Conservation (phyloP, 2,329 filamentous ascomycete genomes). For the Elsinoe fawcettii region DNA sequence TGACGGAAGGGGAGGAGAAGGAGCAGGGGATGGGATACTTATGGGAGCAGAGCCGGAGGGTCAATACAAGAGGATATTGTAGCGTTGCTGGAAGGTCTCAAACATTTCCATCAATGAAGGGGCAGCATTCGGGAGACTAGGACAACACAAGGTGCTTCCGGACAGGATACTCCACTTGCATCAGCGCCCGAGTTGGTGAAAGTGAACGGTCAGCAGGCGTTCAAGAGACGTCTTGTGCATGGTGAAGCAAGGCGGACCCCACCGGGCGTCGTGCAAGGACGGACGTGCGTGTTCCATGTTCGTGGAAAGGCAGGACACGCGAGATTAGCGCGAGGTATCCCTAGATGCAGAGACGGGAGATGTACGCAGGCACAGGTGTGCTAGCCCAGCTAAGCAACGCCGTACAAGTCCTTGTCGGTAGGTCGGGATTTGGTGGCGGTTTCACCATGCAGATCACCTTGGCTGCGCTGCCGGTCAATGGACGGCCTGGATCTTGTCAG, state of each 20-base stretch:
- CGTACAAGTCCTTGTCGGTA: not conserved
- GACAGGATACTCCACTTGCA: not conserved
- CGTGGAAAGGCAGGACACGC: not conserved
- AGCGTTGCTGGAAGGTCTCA: not conserved
- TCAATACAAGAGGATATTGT: not conserved
- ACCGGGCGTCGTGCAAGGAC: slow-evolving; percentile 7
- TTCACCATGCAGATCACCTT: not conserved
- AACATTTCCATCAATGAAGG: slow-evolving; percentile 12
- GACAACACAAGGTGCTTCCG: not conserved
- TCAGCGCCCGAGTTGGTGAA: not conserved
- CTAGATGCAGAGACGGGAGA: slow-evolving; percentile 4
- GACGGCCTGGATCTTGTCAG: not conserved
- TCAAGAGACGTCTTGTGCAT: not conserved
- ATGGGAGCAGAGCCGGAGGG: not conserved
- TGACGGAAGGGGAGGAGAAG: not conserved
- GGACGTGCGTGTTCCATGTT: slow-evolving; percentile 13
- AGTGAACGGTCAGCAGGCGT: slow-evolving; percentile 2
- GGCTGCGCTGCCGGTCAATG: not conserved
- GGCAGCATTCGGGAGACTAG: not conserved
- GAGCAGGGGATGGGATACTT: not conserved
- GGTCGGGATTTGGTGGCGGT: slow-evolving; percentile 4
- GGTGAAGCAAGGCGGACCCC: slow-evolving; percentile 1
- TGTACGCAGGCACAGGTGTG: not conserved
- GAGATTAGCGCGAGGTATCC: not conserved
- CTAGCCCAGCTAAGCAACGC: not conserved